Base-by-base conservation (phyloP, 495 filamentous ascomycete genomes). In the Chaetomium fimeti region DNA sequence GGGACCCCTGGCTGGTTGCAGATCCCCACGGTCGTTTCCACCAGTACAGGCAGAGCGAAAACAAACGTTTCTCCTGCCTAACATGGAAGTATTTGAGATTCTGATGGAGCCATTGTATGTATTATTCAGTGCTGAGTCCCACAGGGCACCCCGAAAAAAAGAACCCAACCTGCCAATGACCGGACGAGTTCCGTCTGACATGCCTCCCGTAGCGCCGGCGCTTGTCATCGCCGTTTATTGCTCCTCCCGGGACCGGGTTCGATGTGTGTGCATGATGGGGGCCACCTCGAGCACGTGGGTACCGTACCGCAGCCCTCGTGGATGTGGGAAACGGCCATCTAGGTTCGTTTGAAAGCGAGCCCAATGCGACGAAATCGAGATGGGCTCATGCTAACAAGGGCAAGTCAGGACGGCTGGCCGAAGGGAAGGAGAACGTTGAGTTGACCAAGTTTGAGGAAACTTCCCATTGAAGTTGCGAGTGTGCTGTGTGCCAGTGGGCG, bases 121-220 rank as follows among this genome's bases (percentile, higher is more conserved):
- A 57, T 36, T 47, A 24, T 36, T 9, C 29, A 61, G 40, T n/a
- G 49, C 58, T 61, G 58, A 32, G 25, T 25, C 38, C 43, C 24
- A 20, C 22, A 32, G n/a, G 24, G 40, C 51, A 9, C 32, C 32
- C 32, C 32, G 12, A 36, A 36, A 36, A 36, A 36, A 36, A 36
- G 32, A 36, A 9, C 32, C 32, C 32, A 5, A 9, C 32, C 32
- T 36, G 12, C 60, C 61, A 55, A 63, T 63, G 52, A 57, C 53
- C 8, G n/a, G 27, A 13, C 47, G n/a, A 42, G 59, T 25, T 42
- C 42, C 53, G 52, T 57, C 42, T 57, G 53, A 57, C 42, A 48
- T 49, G 60, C 60, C 25, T 62, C 38, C 49, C 38, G 58, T 57
- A 63, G 52, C 52, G 61, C 61, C 27, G 53, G 61, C 52, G 61